Evolutionary conservation across 148 eudicot genomes (phyloP), one percentile per base, ranked within the genome.

Genomic region (Fagopyrum tataricum): DNA sequence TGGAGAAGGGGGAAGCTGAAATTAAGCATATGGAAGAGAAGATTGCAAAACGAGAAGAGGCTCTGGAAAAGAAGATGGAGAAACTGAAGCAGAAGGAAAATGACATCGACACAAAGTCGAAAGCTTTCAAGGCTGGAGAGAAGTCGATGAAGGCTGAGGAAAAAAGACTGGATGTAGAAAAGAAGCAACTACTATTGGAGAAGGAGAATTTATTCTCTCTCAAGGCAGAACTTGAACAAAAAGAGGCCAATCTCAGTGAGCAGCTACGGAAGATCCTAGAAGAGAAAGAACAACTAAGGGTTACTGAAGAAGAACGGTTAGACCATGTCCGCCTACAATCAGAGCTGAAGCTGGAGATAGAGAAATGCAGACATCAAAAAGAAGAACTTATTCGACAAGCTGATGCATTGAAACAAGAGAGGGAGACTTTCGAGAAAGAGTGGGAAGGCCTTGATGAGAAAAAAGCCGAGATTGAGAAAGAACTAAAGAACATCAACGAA

Each of bases 371-470:
- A 79, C 78, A 77, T 41, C 92, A 88, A 76, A 86, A 84, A 75
- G 96, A 92, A 76, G 80, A 77, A 67, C 82, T 91, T 44, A 39
- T 86, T 82, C 92, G 84, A 82, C 92, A 91, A 74, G 84, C 88
- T 76, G 96, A 87, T 64, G 93, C 85, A 69, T 79, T 95, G 78
- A 95, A 81, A 81, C 88, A 83, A 67, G 97, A 90, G 73, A 88
- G 82, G 80, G 81, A 76, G 82, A 81, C 81, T 74, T 95, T 95
- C 86, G 99, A 95, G 86, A 86, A 80, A 78, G 99, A 95, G 77
- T 95, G 99, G 99, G 99, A 95, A 78, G 90, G 82, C 43, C 90
- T 95, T 75, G 99, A 95, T 83, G 96, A 88, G 83, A 92, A 85
- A 84, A 85, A 85, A 72, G 77, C 79, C 23, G 82, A 77, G 74